Percentiles rank a stretch among this genome's conserved stretches.
Conservation (phyloP, 169 alveolate species). For the Cystoisospora suis region DNA sequence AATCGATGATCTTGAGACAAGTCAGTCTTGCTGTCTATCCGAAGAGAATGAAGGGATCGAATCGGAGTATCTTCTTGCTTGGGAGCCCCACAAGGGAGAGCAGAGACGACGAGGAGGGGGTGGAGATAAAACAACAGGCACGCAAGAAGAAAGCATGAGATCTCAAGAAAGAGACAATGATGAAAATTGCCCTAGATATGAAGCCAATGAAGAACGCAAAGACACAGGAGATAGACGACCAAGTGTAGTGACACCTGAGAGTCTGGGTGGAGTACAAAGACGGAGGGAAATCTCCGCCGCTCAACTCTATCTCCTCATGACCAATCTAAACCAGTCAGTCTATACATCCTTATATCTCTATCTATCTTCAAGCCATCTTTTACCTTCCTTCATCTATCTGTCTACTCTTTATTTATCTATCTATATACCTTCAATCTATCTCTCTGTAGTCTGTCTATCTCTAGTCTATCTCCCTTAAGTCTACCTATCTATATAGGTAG, state of each 20-base stretch:
- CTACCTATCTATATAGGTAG: not conserved
- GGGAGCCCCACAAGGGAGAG: too few relatives aligned
- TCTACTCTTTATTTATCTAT: not conserved
- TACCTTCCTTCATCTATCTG: not conserved
- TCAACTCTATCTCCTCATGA: slow-evolving; percentile 70
- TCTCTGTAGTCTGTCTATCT: not conserved
- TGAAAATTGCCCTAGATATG: too few relatives aligned
- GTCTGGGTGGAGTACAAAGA: slow-evolving; percentile 29
- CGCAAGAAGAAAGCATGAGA: too few relatives aligned
- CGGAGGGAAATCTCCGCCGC: slow-evolving; percentile 66
- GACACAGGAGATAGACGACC: too few relatives aligned
- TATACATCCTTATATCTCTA: not conserved
- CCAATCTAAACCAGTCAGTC: slow-evolving; percentile 69
- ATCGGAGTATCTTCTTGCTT: too few relatives aligned
- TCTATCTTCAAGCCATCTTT: not conserved
- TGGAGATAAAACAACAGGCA: too few relatives aligned
- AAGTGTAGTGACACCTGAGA: too few relatives aligned
- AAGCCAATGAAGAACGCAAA: too few relatives aligned
- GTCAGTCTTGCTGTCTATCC: too few relatives aligned
- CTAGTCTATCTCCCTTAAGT: not conserved
- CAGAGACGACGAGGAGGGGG: too few relatives aligned
- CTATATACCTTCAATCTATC: not conserved
- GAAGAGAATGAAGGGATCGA: too few relatives aligned
- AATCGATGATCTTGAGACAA: not conserved
- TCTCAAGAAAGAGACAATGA: too few relatives aligned